Base-by-base conservation (phyloP, 2,329 filamentous ascomycete genomes). In the Nemania diffusa region DNA sequence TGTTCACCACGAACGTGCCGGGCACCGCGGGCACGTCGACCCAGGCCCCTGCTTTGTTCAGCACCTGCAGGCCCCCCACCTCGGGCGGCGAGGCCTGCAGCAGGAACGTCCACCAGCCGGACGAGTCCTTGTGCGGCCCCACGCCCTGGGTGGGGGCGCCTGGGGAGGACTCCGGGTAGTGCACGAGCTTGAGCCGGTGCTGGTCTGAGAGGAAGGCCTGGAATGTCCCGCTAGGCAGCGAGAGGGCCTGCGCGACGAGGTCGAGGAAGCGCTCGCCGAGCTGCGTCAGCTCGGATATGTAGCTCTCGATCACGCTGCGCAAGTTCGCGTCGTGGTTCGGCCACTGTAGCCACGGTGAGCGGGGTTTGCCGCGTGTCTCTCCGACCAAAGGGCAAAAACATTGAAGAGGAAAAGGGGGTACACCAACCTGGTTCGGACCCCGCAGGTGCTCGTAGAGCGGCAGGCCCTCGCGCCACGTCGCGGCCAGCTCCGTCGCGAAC, bases 81-180 rank as follows among this genome's bases (percentile, higher is more conserved):
- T 82, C 78, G 3, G 85, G 83, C 2, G 84, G 81, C 0, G 84
- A 87, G 6, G 87, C 85, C 74, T 90, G 88, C 1, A 88, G 82
- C 3, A 90, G 81, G 68, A 90, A 90, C 0, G 88, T 90, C 79
- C 88, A 87, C 86, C 87, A 90, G 3, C 87, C 87, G 0, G 86
- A 88, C 0, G 84, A 89, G 74, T 88, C 86, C 72, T 89, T 89
- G 77, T 90, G 87, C 0, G 88, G 84, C 0, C 87, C 88, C 1
- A 90, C 87, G 0, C 87, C 87, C 76, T 89, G 87, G n/a, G 57
- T 65, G 1, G 72, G 68, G 2, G 72, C 55, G 15, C 44, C 58
- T 1, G 62, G 50, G 15, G 61, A 56, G 2, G 67, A 62, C 0
- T 78, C 71, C 0, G 85, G 85, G 61, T 89, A 89, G 60, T 82